Evolutionary conservation across 768 basidiomycete species (phyloP).

Genomic region (Fistulinella prunicolor): DNA sequence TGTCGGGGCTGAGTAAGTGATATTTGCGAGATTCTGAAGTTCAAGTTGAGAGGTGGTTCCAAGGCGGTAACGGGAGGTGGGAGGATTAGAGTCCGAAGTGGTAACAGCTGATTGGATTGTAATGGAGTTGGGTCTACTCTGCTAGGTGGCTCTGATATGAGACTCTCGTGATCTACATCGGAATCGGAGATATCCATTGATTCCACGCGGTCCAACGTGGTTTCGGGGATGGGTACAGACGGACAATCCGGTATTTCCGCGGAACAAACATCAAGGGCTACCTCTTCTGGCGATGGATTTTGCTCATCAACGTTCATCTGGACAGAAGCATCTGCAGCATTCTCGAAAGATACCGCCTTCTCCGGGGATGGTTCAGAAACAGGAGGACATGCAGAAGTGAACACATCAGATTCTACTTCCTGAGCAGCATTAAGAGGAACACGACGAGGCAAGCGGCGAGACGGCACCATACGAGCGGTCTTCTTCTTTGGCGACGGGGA

Average conservation of each 20-base stretch:
- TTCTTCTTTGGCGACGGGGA: conserved; percentile 15
- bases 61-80: conserved; percentile 10
- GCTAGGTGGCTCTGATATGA: neutral
- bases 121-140: neutral
- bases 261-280: neutral
- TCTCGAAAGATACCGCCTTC: neutral
- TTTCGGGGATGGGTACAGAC: neutral
- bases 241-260: neutral
- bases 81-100: conserved; percentile 6
- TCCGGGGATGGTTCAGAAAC: neutral
- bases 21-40: conserved; percentile 13
- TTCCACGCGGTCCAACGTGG: neutral
- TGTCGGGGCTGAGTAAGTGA: neutral
- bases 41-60: conserved; percentile 16
- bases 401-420: neutral
- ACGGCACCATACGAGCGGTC: conserved; percentile 27
- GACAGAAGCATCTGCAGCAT: neutral
- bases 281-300: neutral
- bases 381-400: neutral
- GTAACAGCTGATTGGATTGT: neutral
- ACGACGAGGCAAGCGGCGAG: conserved; percentile 22
- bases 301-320: conserved; percentile 6
- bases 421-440: conserved; percentile 1
- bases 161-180: neutral
- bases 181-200: conserved; percentile 1